A percentile compares a stretch with the other conserved stretches of the same genome.
These are phyloP conservation scores for Arthroderma sp. DNA, from an alignment of 2,329 filamentous ascomycete genomes.

Conservation along the genomic window DNA sequence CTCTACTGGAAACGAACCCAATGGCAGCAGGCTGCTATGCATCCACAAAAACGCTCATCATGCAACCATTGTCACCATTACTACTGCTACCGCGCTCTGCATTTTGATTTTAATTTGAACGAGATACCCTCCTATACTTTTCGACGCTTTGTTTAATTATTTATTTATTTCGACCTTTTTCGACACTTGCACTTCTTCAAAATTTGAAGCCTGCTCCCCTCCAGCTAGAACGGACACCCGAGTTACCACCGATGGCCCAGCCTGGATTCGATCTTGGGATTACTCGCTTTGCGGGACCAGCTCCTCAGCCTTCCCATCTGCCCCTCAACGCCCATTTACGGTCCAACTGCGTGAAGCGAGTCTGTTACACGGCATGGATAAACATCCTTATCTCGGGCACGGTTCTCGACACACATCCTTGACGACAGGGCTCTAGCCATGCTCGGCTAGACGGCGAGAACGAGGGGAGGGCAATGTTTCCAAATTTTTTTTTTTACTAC, in stretches of 20 bases:
- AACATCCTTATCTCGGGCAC: no score
- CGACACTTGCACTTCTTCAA: background rate
- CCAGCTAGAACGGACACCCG: background rate
- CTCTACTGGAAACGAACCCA: background rate
- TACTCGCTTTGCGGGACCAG: background rate
- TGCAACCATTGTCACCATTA: background rate
- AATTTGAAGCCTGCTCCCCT: background rate
- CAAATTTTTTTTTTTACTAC: no score
- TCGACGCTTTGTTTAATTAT: background rate
- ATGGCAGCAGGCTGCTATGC: slow-evolving; percentile 8
- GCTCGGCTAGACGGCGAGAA: no score
- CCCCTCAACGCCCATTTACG: background rate
- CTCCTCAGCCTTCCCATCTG: background rate
- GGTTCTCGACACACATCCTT: no score
- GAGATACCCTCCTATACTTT: background rate
- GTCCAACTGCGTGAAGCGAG: no score
- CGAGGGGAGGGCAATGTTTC: no score
- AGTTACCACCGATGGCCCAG: background rate
- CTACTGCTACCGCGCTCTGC: slow-evolving; percentile 2
- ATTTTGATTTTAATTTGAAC: background rate
- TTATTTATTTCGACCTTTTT: background rate
- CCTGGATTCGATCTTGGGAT: no score
- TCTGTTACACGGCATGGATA: no score
- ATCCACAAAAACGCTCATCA: background rate
- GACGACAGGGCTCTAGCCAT: no score